Evolutionary conservation across 352 stramenopile genomes (phyloP), one percentile per base, ranked within the genome.

Genomic region (Vaucheria bursata): DNA sequence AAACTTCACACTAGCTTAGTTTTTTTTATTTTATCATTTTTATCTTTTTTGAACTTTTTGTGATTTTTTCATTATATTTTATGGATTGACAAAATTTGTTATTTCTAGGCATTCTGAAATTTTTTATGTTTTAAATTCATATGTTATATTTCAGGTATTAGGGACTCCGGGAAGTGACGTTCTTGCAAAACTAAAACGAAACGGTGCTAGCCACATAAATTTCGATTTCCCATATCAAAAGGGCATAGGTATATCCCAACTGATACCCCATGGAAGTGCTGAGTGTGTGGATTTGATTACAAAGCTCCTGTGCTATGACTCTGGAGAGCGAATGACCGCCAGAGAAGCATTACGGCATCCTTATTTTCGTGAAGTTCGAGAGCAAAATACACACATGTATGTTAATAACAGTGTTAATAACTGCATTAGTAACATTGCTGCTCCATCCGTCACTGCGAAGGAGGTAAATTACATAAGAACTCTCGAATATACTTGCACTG

Each of bases 141-240:
- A n/a, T n/a, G n/a, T n/a, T n/a, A n/a, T n/a, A n/a, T 33, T 34
- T 12, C 68, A 82, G 78, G 79, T 97, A 65, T 81, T 97, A 3
- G 93, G 93, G 33, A 97, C 92, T 29, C 93, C 93, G 0, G 72
- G 87, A 0, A 84, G 85, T 8, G 88, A 93, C 35, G 84, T 96
- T 0, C 85, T 97, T 29, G 85, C 91, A 66, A 91, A 95, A 49
- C 94, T 97, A 73, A 93, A 94, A 64, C 86, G 88, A 25, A 90
- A 95, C 71, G 93, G 91, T 37, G 92, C 91, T 0, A 88, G 89
- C 4, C 91, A 97, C 74, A 90, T 96, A 12, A 91, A 96, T 71
- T 97, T 97, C 69, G 90, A 93, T 67, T 97, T 97, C 77, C 81
- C 89, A 0, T 87, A 87, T 29, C 91, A 96, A 65, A 88, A 94